Evolutionary conservation across 129 eudicot species (phyloP), one percentile per base, ranked within the genome.

Genomic region (Flaveria brownii): DNA sequence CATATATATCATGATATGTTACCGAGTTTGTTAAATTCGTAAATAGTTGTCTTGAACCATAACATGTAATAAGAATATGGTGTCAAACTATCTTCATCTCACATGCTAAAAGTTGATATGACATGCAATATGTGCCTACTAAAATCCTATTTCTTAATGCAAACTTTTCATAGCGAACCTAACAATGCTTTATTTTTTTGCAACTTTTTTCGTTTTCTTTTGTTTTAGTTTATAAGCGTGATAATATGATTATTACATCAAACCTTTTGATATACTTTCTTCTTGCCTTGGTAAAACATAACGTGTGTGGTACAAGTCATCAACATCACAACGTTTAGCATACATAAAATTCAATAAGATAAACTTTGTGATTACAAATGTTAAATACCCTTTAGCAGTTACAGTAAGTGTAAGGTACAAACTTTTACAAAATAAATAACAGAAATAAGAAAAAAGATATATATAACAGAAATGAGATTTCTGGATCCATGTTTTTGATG

Each of bases 81-180:
- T 30, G 26, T 57, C 69, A 25, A 61, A 59, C 42, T 61, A 42
- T 23, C 45, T 41, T 74, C 42, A 74, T 42, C 28, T 23, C 22
- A 15, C 78, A 59, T 59, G 70, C 23, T 20, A 2, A 73, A 73
- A 57, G 12, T 22, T 74, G 45, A 60, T 60, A 74, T 43, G 68
- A 73, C 68, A 57, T 20, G 16, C 12, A 28, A 9, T 68, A 73
- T 73, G 77, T 57, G 68, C 69, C 14, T 73, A 41, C 3, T 22
- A 41, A 72, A 14, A 45, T 73, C 15, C 3, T 41, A 14, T 15
- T 39, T 71, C 4, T 28, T 59, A 20, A 4, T 71, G 57, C 11
- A 5, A 23, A 11, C n/a, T 39, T 10, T 70, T 46, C 8, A 45
- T 39, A 67, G 4, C 4, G 1, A 67, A 67, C 71, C 30, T 26